phyloP scores from a whole-genome alignment of 1,284 basidiomycete genomes.

The Cerrena zonata region DNA sequence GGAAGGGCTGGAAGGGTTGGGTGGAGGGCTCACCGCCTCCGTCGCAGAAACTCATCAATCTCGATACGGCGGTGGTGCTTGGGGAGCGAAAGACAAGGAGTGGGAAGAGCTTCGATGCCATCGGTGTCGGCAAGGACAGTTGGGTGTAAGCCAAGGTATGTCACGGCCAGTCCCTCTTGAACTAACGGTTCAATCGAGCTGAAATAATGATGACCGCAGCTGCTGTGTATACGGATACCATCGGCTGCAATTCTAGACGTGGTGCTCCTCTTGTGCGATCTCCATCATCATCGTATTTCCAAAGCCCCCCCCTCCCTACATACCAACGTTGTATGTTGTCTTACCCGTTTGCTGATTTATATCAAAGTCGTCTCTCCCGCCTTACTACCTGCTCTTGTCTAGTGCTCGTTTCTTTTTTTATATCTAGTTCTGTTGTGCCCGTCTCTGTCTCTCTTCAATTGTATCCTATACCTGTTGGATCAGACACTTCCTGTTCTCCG shows the following conservation, averaged over 20 bases:
- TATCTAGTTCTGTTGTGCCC: too few relatives aligned
- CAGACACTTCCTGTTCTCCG: background rate
- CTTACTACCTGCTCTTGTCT: too few relatives aligned
- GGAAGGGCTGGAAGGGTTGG: constrained; percentile 83
- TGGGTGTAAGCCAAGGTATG: constrained; percentile 40
- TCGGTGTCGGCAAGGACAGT: constrained; percentile 47
- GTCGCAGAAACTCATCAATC: constrained; percentile 73
- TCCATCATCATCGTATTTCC: background rate
- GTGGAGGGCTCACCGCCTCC: constrained; percentile 76
- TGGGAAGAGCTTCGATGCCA: constrained; percentile 76
- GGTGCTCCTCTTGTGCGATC: background rate
- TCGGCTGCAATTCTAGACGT: background rate
- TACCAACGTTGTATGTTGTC: background rate
- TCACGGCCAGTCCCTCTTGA: constrained; percentile 13
- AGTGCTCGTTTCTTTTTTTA: too few relatives aligned
- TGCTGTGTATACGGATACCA: constrained; percentile 2
- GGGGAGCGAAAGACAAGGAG: constrained; percentile 67
- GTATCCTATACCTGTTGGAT: constrained; percentile 1
- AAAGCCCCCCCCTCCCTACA: background rate
- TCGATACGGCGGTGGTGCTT: constrained; percentile 56
- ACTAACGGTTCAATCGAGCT: constrained; percentile 14
- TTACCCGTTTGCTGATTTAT: too few relatives aligned
- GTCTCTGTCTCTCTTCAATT: background rate
- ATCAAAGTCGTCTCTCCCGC: too few relatives aligned
- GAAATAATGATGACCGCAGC: constrained; percentile 25